Percentiles rank a stretch among this genome's conserved stretches.
phyloP scores from a whole-genome alignment of 108 stramenopile genomes.

The Discostella pseudostelligera region DNA sequence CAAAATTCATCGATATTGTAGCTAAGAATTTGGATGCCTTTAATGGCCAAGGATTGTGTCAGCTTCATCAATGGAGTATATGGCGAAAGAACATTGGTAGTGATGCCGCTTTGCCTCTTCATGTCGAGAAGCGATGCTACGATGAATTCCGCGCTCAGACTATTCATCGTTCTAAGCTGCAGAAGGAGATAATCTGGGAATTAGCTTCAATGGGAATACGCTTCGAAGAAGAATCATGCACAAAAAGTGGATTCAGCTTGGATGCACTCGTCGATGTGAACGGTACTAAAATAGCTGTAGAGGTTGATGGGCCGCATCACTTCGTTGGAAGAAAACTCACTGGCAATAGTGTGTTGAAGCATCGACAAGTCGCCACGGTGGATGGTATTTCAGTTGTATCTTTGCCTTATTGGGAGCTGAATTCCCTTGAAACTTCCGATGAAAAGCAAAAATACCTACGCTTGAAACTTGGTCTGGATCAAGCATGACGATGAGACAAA shows the following conservation, averaged over 20 bases:
- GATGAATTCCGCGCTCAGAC: conserved; percentile 11
- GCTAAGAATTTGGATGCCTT: conserved; percentile 26
- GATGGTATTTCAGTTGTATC: conserved; percentile 29
- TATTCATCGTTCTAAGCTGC: conserved; percentile 7
- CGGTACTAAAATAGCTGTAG: conserved; percentile 37
- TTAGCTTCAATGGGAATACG: conserved; percentile 27
- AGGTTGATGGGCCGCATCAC: conserved; percentile 53
- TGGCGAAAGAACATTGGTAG: conserved; percentile 31
- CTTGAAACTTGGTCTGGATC: conserved; percentile 5
- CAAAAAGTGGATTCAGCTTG: conserved; percentile 23
- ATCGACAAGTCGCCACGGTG: conserved; percentile 27
- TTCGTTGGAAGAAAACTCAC: conserved; percentile 22
- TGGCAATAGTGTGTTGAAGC: conserved; percentile 37
- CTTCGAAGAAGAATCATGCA: conserved; percentile 21
- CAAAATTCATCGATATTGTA: conserved; percentile 16
- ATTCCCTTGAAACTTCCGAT: conserved; percentile 5
- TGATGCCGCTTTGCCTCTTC: conserved; percentile 19
- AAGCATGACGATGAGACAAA: too few relatives aligned
- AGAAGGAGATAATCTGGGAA: conserved; percentile 35
- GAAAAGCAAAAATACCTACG: conserved; percentile 34
- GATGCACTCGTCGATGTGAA: conserved; percentile 27
- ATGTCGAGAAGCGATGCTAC: conserved; percentile 26
- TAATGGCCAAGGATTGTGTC: conserved; percentile 27
- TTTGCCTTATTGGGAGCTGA: conserved; percentile 47
- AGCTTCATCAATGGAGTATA: conserved; percentile 42